phyloP scores from a whole-genome alignment of 352 stramenopile genomes.

The Phytophthora melonis region DNA sequence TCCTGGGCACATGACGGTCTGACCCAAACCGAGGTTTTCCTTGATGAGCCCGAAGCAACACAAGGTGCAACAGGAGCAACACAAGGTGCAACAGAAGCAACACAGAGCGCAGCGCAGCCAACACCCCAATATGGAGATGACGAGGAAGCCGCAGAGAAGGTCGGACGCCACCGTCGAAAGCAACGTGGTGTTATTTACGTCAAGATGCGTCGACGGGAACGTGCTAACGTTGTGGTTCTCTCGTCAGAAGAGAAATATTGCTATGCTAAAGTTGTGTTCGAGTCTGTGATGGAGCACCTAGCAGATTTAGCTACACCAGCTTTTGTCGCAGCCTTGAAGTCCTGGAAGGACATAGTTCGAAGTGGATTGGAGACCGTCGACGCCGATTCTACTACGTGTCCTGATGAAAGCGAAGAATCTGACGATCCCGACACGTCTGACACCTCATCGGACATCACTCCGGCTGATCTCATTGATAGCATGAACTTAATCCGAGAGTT shows the following conservation, averaged over 20 bases:
- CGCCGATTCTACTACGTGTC: not conserved
- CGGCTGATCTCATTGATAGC: not conserved
- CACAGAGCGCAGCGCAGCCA: not conserved
- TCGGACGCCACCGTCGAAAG: not conserved
- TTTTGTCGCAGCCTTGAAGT: slow-evolving; percentile 1
- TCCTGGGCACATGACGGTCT: not conserved
- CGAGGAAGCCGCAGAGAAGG: not conserved
- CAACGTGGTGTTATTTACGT: slow-evolving; percentile 8
- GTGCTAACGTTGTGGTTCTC: slow-evolving; percentile 1
- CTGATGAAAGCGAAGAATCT: not conserved
- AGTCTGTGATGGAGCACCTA: slow-evolving; percentile 5
- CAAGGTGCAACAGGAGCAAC: not conserved
- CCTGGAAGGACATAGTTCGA: slow-evolving; percentile 5
- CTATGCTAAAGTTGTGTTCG: slow-evolving; percentile 2
- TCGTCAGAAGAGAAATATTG: slow-evolving; percentile 10
- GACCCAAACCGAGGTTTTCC: not conserved
- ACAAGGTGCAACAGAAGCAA: too few relatives aligned
- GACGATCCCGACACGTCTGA: not conserved
- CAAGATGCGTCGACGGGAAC: slow-evolving; percentile 1
- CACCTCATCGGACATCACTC: not conserved
- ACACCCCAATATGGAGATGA: not conserved
- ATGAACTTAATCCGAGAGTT: not conserved
- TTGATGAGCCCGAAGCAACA: not conserved
- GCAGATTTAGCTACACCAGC: not conserved
- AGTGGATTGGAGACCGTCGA: not conserved